These are phyloP conservation scores for Leccinum pachyderme DNA, from an alignment of 1,284 basidiomycete genomes.

Conservation along the genomic window DNA sequence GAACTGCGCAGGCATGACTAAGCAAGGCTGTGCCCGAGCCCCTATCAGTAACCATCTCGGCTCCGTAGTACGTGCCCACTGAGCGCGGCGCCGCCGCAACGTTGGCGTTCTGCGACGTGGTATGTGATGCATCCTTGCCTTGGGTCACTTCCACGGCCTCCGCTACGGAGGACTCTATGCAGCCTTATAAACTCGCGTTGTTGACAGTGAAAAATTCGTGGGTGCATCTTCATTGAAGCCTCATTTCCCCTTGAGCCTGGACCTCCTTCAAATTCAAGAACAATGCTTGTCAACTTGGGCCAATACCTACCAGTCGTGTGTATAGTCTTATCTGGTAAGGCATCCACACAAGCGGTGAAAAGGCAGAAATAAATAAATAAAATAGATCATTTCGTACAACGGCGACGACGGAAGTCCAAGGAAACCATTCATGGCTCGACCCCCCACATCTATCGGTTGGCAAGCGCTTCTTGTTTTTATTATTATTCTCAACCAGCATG, in stretches of 20 bases:
- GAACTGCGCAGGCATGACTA: conserved; percentile 21
- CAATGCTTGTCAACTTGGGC: neutral
- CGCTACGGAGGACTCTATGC: neutral
- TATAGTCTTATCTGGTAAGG: neutral
- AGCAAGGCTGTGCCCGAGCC: conserved; percentile 11
- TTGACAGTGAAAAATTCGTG: neutral
- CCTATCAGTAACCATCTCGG: neutral
- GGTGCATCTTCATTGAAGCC: no score
- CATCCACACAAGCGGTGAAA: neutral
- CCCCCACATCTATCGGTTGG: neutral
- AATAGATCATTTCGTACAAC: neutral
- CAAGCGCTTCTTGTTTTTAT: neutral
- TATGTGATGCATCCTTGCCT: conserved; percentile 7
- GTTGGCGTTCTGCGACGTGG: neutral
- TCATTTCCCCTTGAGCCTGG: no score
- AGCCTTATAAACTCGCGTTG: neutral
- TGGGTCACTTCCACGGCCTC: neutral
- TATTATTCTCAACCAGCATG: neutral
- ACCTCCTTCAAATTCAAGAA: conserved; percentile 1
- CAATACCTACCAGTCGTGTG: neutral
- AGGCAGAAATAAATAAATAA: neutral
- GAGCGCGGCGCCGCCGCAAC: no score
- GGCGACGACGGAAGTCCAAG: neutral
- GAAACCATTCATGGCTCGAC: neutral
- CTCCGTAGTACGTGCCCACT: no score